Conservation (phyloP, 2,329 filamentous ascomycete species). For the Ceratocystis cacaofunesta region DNA sequence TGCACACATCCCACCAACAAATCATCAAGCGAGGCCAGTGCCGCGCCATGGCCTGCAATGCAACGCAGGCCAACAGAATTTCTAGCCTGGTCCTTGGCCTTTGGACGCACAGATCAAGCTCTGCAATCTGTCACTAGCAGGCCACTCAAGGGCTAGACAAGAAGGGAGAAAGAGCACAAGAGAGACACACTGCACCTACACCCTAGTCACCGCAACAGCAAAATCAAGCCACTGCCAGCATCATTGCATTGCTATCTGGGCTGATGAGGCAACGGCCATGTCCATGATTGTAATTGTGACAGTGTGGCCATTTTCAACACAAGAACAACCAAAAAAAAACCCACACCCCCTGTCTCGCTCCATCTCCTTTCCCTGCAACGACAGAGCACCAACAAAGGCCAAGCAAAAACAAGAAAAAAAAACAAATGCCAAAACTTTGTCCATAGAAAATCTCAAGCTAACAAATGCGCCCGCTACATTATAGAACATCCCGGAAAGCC, state of each 20-base stretch:
- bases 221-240: no score
- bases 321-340: no score
- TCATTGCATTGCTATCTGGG: no score
- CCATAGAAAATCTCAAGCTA: constrained; percentile 21
- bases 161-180: no score
- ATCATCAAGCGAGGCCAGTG: not conserved
- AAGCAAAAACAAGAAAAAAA: not conserved
- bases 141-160: not conserved
- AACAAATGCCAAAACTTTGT: not conserved
- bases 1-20: not conserved
- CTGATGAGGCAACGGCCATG: no score
- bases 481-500: constrained; percentile 56
- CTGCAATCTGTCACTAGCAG: not conserved
- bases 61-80: not conserved
- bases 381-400: not conserved
- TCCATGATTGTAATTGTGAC: no score
- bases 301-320: no score
- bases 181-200: not conserved
- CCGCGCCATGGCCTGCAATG: not conserved
- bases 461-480: constrained; percentile 21
- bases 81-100: not conserved
- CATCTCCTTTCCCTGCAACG: not conserved
- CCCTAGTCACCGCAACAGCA: not conserved
- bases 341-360: not conserved
- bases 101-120: not conserved